Evolutionary conservation across 2,329 filamentous ascomycete genomes (phyloP), one percentile per base, ranked within the genome.

Genomic region (Raffaelea ambrosiae): DNA sequence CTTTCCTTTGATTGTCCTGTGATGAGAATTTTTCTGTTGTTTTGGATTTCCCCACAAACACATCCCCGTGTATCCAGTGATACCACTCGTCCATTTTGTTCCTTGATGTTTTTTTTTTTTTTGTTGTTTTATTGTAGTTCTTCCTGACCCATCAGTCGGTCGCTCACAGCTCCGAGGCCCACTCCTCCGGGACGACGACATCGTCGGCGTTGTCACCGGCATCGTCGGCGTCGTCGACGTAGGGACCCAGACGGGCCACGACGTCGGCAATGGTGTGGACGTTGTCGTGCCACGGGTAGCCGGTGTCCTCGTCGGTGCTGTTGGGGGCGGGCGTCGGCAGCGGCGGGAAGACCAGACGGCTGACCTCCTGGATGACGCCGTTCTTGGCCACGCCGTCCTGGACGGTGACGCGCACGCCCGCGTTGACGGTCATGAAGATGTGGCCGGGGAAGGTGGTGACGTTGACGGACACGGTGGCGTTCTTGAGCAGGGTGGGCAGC

Each of bases 321-420:
- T 65, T 65, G 7, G 26, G 26, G n/a, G n/a, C n/a, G 55, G 66
- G 40, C 14, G 70, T 59, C 52, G 72, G 73, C 65, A 77, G 81
- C 2, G 88, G 87, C 39, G 90, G 90, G 53, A 96, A 79, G 49
- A 94, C 67, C 0, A 95, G 79, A 49, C 74, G 74, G 43, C 76
- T 73, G 0, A 93, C 71, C 16, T 91, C 81, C 48, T 95, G 90
- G 35, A 95, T 77, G 14, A 91, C 88, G 29, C 90, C 90, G 60
- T 95, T 86, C 58, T 74, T 77, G 0, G 83, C 85, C 48, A 93
- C 64, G 0, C 73, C 83, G 60, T 95, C 88, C 53, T 81, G 71
- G 7, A 87, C 68, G 0, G 71, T 69, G 1, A 94, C 84, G 7
- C 70, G 70, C 3, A 74, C 71, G 55, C 82, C 83, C 14, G 82